A percentile compares a stretch with the other conserved stretches of the same genome.
These are phyloP conservation scores for Acacia pycnantha DNA, from an alignment of 331 rosid genomes.

Conservation along the genomic window DNA sequence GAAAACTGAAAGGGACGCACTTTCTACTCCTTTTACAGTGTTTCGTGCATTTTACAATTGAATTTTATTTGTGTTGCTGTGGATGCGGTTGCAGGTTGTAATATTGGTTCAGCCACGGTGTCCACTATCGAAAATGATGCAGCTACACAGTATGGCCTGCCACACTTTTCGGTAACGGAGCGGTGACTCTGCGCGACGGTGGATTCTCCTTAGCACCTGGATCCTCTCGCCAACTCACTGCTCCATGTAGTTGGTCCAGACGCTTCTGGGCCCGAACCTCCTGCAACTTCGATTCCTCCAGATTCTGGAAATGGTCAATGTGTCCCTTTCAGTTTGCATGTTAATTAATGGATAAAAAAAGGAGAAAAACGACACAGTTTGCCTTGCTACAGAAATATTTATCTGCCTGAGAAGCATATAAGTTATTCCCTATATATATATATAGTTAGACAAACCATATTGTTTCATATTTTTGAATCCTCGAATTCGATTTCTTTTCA, in stretches of 20 bases:
- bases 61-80: background rate
- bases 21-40: no score
- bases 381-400: no score
- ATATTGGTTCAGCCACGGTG: constrained; percentile 39
- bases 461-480: no score
- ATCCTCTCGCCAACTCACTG: constrained; percentile 35
- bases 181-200: constrained; percentile 52
- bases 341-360: no score
- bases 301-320: constrained; percentile 73
- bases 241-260: constrained; percentile 85
- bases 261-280: constrained; percentile 88
- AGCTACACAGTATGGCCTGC: constrained; percentile 77
- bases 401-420: no score
- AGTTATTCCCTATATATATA: no score
- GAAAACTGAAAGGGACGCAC: no score
- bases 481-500: no score
- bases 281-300: constrained; percentile 55
- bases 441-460: no score
- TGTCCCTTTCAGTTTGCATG: no score
- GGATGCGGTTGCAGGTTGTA: constrained; percentile 31
- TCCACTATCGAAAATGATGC: constrained; percentile 65
- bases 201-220: constrained; percentile 61
- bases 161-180: constrained; percentile 72
- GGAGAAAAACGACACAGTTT: no score
- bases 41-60: background rate